Conservation (phyloP, 257 asterid species). For the Solanum pennellii region DNA sequence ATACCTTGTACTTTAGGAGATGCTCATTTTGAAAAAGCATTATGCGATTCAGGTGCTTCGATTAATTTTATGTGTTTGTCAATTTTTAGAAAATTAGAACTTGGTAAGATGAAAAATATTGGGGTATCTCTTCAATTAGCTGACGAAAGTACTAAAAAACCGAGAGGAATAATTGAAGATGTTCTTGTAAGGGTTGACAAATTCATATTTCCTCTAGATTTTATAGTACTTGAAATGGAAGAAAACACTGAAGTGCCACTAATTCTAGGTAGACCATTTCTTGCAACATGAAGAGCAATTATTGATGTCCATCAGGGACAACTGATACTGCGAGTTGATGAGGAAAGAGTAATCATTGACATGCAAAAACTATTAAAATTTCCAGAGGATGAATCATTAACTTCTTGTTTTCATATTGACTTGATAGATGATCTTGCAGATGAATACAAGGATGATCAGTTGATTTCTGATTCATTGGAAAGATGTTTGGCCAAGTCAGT, state of each 20-base stretch:
- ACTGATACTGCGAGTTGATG: neutral
- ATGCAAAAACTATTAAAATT: neutral
- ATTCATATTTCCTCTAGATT: neutral
- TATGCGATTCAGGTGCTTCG: neutral
- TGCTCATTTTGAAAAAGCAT: neutral
- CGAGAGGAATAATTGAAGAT: neutral
- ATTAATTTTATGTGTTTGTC: neutral
- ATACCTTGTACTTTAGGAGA: neutral
- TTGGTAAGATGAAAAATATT: neutral
- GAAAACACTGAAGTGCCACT: neutral
- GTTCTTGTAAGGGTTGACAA: neutral
- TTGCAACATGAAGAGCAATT: neutral
- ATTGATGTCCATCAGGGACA: neutral
- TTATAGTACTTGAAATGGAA: neutral
- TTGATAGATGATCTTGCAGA: neutral
- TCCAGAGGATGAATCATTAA: neutral
- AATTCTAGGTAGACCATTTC: neutral
- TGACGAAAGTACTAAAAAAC: neutral
- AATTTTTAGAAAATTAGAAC: neutral
- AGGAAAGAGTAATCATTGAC: neutral
- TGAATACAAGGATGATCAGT: neutral
- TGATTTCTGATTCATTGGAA: neutral
- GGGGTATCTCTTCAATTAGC: neutral
- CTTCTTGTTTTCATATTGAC: neutral
- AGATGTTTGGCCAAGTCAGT: neutral